phyloP scores from a whole-genome alignment of 805 yeast genomes.

The Candida adriatica region DNA sequence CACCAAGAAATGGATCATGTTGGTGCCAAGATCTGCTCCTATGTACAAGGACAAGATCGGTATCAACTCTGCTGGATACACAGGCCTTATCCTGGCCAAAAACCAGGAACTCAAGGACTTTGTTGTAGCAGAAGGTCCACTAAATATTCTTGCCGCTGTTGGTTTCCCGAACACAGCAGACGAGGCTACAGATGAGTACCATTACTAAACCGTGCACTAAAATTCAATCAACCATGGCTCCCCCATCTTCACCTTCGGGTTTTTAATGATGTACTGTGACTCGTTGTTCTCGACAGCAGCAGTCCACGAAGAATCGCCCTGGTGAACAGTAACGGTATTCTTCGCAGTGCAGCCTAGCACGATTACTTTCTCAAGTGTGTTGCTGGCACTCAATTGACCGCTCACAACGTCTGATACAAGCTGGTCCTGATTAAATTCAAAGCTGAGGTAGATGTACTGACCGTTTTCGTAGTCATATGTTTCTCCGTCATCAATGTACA shows the following conservation, averaged over 20 bases:
- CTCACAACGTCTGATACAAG: conserved; percentile 26
- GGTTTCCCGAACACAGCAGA: conserved; percentile 63
- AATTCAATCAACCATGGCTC: conserved; percentile 41
- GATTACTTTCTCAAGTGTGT: conserved; percentile 47
- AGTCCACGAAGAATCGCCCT: conserved; percentile 32
- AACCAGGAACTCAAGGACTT: conserved; percentile 45
- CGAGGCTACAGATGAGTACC: conserved; percentile 52
- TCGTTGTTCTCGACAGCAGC: conserved; percentile 23
- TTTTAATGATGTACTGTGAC: conserved; percentile 31
- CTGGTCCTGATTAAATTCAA: conserved; percentile 31
- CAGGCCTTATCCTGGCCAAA: conserved; percentile 76
- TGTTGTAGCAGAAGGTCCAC: conserved; percentile 38
- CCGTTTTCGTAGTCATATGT: conserved; percentile 50
- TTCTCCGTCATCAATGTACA: conserved; percentile 85
- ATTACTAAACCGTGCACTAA: conserved; percentile 34
- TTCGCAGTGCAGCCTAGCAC: conserved; percentile 33
- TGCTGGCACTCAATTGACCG: conserved; percentile 21
- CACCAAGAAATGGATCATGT: conserved; percentile 77
- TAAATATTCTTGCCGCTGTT: conserved; percentile 49
- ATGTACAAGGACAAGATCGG: conserved; percentile 39
- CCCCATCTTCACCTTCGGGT: conserved; percentile 43
- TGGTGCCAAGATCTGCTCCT: conserved; percentile 72
- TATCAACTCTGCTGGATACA: conserved; percentile 72
- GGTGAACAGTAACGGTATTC: conserved; percentile 25
- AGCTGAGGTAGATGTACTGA: conserved; percentile 38